A percentile compares a stretch with the other conserved stretches of the same genome.
Conservation (phyloP, 2,329 filamentous ascomycete genomes). For the Colletotrichum endophyticum region DNA sequence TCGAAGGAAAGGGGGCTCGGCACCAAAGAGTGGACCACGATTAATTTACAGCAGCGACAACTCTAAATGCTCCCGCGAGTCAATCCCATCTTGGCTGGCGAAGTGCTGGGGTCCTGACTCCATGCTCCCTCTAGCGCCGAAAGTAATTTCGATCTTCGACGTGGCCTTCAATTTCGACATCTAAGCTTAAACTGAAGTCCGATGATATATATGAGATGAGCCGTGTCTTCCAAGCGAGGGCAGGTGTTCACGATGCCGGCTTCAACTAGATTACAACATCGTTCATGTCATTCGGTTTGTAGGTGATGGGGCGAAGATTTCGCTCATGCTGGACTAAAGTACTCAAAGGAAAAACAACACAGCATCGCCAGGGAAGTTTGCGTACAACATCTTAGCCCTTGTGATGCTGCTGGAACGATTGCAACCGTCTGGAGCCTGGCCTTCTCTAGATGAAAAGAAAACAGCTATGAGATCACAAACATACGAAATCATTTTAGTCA, state of each 20-base stretch:
- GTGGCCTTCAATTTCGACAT: not conserved
- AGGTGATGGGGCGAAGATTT: no score
- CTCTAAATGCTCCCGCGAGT: conserved; percentile 9
- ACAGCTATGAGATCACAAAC: no score
- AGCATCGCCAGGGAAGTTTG: no score
- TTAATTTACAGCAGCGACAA: not conserved
- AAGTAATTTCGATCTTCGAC: not conserved
- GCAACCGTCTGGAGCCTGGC: no score
- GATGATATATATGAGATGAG: not conserved
- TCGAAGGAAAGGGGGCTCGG: not conserved
- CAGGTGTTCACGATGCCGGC: not conserved
- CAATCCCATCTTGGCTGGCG: not conserved
- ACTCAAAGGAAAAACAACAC: no score
- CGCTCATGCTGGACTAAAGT: no score
- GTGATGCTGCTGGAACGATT: no score
- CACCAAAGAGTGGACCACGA: not conserved
- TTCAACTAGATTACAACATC: not conserved
- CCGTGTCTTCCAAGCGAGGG: not conserved
- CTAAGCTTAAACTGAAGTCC: not conserved
- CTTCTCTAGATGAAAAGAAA: no score
- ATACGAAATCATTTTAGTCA: no score
- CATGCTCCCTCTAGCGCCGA: not conserved
- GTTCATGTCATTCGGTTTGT: no score
- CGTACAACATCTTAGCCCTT: no score
- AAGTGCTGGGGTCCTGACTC: not conserved